Base-by-base conservation (phyloP, 805 yeast genomes). In the Nakazawaea populi region DNA sequence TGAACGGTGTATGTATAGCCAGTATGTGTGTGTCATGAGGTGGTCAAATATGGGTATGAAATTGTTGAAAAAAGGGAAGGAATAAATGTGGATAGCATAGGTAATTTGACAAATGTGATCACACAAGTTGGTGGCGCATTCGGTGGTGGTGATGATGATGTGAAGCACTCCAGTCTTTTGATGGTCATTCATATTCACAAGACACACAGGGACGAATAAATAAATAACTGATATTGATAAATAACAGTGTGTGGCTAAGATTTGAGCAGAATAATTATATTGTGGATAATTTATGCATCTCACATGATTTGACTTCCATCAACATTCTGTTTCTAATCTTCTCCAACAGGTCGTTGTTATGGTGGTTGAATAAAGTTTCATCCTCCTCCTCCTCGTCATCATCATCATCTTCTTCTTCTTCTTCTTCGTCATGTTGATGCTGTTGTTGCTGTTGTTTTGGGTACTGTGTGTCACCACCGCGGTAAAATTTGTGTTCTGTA, bases 341-440 rank as follows among this genome's bases (percentile, higher is more conserved):
- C 34, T 42, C 48, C 14, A 41, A 30, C 42, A 45, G 46, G 4
- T 53, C 54, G 18, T 29, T 27, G 30, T 48, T 46, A 12, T 37
- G 24, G 24, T 18, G 24, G 24, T 18, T 18, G 24, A 18, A 9
- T 11, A 32, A 36, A 38, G 39, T 38, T 29, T 50, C 50, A 11
- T 46, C 47, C 4, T 47, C 48, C 3, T 40, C 35, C 18, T 47
- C 53, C 1, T 47, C 50, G 7, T 46, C 55, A 4, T 44, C 44
- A 9, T 38, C 51, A 32, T 47, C 29, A 18, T 18, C 35, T 14
- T 24, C 35, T 42, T 27, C n/a, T 14, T 18, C 29, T 30, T 35
- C 12, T 12, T 46, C 28, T 18, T 32, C 18, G 11, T 6, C 11
- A 11, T 24, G 18, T 29, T 12, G 10, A 9, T 36, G n/a, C 14